Base-by-base conservation (phyloP, 2,329 filamentous ascomycete species). In the Talaromyces atroroseus region DNA sequence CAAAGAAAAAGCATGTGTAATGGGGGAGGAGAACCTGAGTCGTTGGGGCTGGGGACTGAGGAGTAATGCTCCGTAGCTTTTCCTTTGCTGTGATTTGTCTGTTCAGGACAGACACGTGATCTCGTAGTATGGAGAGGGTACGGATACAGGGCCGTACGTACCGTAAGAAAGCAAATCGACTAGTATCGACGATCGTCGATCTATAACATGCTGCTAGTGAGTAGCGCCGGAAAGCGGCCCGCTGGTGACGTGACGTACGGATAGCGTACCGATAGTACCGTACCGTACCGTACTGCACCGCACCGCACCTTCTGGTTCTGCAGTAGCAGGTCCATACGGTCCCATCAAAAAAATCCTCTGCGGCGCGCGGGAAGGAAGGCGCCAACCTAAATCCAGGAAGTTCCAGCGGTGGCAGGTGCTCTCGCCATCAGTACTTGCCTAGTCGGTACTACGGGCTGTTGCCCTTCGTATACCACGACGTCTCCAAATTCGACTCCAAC, bases 181-280 rank as follows among this genome's bases (percentile, higher is more conserved):
- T 54, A 54, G 45, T 46, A 48, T 48, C 34, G 52, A 42, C 52
- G 52, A 54, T 54, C 52, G 45, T 47, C 51, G 45, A 32, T 44
- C 50, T 44, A 24, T 46, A 34, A 18, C 18, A 42, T 1, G 29
- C 4, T 32, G 24, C 52, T 40, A 23, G 29, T 11, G n/a, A n/a
- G n/a, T n/a, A n/a, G n/a, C n/a, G 2, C 24, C 44, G 44, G 52
- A 40, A 29, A 48, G 52, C 52, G 52, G 52, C 42, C 52, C 52
- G 52, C 52, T 47, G 48, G 52, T 48, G 34, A 54, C 24, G 34
- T 54, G 52, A 54, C 52, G 32, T 54, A 36, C 52, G 50, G 38
- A 24, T 48, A 40, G n/a, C 36, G 6, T 18, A 40, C 36, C 36
- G 36, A 18, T n/a, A n/a, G n/a, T n/a, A 20, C 16, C 14, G 36